Base-by-base conservation (phyloP, 768 basidiomycete genomes). In the Trametes elegans region DNA sequence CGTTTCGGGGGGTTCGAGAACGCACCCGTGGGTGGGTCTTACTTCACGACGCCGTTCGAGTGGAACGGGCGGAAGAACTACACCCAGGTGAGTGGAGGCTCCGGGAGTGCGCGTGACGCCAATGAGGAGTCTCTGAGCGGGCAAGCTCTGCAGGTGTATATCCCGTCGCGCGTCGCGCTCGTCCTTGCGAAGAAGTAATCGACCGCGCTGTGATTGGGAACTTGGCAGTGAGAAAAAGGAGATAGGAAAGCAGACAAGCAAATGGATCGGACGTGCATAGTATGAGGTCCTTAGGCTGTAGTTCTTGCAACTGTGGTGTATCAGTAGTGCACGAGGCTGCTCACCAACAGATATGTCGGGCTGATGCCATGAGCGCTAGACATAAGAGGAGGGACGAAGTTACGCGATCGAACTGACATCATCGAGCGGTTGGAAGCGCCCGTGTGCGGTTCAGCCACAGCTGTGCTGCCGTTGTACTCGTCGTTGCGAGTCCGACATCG, bases 1-100 rank as follows among this genome's bases (percentile, higher is more conserved):
- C 72, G 76, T 40, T 98, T 92, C 62, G 96, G 94, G 24, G 97
- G 97, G 4, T 97, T 93, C 69, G 87, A 84, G 45, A 90, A 96
- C 58, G 79, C 91, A 50, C 74, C 76, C 42, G 65, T 83, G 34
- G 81, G 82, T 32, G 76, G 79, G 27, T 78, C 77, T 64, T 93
- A 83, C 71, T 76, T 84, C 65, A 98, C 97, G 16, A 91, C 88
- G 21, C 83, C 90, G 1, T 70, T 90, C 77, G 87, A 86, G 63
- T 98, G 96, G 96, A 93, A 96, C 66, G 81, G 79, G n/a, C 80
- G 96, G 66, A 89, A 84, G 71, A 98, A 98, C 68, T 97, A 80
- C 77, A 62, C 88, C 49, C 90, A 96, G 79, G 93, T 90, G 61
- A 56, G 77, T 64, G 32, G 43, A n/a, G 35, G 29, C 24, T 29